phyloP scores from a whole-genome alignment of 805 yeast genomes.

The Barnettozyma wickerhamii region DNA sequence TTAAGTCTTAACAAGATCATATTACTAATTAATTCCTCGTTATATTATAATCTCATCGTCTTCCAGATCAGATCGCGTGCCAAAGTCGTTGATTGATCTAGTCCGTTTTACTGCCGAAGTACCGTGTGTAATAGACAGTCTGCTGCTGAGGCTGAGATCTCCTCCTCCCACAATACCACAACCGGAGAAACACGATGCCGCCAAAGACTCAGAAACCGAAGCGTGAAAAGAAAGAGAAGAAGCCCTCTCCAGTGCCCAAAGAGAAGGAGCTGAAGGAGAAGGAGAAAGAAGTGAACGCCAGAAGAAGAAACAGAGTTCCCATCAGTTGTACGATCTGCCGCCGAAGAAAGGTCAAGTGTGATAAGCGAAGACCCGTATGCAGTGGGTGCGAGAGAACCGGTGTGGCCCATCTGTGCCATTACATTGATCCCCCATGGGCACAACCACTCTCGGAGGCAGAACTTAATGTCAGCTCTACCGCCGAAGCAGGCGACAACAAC shows the following conservation, averaged over 20 bases:
- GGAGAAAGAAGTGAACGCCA: conserved; percentile 6
- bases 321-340: conserved; percentile 45
- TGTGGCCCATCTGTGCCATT: conserved; percentile 53
- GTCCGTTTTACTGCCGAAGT: no score
- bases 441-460: conserved; percentile 41
- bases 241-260: background rate
- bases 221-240: conserved; percentile 9
- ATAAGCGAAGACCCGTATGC: conserved; percentile 50
- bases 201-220: conserved; percentile 5
- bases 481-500: conserved; percentile 12
- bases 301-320: conserved; percentile 45
- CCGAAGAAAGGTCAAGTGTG: conserved; percentile 47
- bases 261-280: conserved; percentile 3
- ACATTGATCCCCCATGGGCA: conserved; percentile 60
- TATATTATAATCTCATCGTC: no score
- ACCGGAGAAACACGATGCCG: conserved; percentile 5
- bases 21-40: no score
- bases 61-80: no score
- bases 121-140: no score
- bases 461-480: conserved; percentile 31
- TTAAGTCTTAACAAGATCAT: no score
- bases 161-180: no score
- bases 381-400: conserved; percentile 54
- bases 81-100: no score
- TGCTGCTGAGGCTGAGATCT: no score